These are phyloP conservation scores for Actinomortierella ambigua DNA, from an alignment of 371 early-diverging fungal species.

Conservation along the genomic window DNA sequence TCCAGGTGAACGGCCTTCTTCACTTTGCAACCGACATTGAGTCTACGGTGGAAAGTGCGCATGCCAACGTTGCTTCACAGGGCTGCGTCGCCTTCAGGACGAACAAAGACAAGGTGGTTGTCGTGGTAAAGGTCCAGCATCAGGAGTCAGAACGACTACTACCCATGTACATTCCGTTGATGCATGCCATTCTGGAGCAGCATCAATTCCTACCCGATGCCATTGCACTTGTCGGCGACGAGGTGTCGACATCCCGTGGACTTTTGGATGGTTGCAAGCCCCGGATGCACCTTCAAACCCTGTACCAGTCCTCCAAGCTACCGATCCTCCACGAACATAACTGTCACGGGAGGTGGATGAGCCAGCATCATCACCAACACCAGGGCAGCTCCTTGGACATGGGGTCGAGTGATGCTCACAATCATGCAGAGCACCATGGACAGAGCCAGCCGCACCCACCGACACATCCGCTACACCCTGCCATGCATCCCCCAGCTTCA, in stretches of 20 bases:
- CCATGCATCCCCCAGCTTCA: too few species aligned
- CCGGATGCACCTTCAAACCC: slow-evolving; percentile 11
- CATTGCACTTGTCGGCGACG: slow-evolving; percentile 64
- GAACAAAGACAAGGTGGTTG: slow-evolving; percentile 51
- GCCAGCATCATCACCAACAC: too few species aligned
- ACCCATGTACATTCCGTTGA: slow-evolving; percentile 58
- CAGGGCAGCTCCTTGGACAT: too few species aligned
- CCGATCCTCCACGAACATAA: slow-evolving; percentile 37
- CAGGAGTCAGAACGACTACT: slow-evolving; percentile 57
- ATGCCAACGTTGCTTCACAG: slow-evolving; percentile 55
- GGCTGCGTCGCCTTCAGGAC: slow-evolving; percentile 64
- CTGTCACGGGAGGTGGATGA: slow-evolving; percentile 19
- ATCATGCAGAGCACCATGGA: too few species aligned
- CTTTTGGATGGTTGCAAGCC: slow-evolving; percentile 35
- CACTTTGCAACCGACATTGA: slow-evolving; percentile 80
- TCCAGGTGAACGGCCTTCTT: slow-evolving; percentile 69
- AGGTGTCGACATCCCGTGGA: slow-evolving; percentile 30
- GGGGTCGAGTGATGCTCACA: too few species aligned
- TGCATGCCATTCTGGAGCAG: slow-evolving; percentile 71
- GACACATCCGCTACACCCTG: too few species aligned
- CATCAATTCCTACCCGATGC: slow-evolving; percentile 77
- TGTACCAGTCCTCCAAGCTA: slow-evolving; percentile 10
- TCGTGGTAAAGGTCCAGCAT: slow-evolving; percentile 54
- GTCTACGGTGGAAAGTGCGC: slow-evolving; percentile 64
- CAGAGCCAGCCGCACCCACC: too few species aligned